phyloP scores from a whole-genome alignment of 108 stramenopile species.

The Nannochloropsis gaditana region DNA sequence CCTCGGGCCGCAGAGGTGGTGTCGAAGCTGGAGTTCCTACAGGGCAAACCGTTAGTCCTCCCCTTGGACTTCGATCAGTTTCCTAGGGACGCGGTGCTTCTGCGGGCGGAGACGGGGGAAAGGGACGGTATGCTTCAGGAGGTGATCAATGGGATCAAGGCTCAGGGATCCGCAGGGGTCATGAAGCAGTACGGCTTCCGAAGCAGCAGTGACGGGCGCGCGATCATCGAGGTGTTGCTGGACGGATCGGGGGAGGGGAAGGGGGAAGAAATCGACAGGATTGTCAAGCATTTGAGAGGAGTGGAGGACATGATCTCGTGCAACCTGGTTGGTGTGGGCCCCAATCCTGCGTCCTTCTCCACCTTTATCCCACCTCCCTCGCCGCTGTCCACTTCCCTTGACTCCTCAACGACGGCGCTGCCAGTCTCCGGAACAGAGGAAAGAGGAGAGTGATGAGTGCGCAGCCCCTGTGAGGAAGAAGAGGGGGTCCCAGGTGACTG shows the following conservation, averaged over 20 bases:
- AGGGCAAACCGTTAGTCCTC: neutral
- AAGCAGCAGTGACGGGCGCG: slow-evolving; percentile 22
- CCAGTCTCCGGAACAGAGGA: too few relatives aligned
- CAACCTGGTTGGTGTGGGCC: neutral
- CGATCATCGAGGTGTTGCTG: slow-evolving; percentile 36
- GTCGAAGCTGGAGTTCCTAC: slow-evolving; percentile 3
- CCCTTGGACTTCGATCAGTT: neutral
- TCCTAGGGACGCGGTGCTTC: slow-evolving; percentile 25
- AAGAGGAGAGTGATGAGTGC: too few relatives aligned
- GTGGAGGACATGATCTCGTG: neutral
- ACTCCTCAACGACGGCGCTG: too few relatives aligned
- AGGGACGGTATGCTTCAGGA: slow-evolving; percentile 36
- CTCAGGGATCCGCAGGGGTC: neutral
- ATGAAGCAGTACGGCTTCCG: slow-evolving; percentile 42
- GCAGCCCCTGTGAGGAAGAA: too few relatives aligned
- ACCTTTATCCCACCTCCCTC: neutral
- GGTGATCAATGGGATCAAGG: slow-evolving; percentile 30
- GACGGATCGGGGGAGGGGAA: slow-evolving; percentile 21
- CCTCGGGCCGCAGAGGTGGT: slow-evolving; percentile 38
- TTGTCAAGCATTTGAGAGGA: neutral
- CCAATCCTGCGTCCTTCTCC: neutral
- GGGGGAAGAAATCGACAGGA: neutral
- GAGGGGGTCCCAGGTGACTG: too few relatives aligned
- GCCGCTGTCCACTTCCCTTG: neutral
- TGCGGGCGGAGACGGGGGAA: slow-evolving; percentile 36